Base-by-base conservation (phyloP, 2,329 filamentous ascomycete genomes). In the Talaromyces sp. region DNA sequence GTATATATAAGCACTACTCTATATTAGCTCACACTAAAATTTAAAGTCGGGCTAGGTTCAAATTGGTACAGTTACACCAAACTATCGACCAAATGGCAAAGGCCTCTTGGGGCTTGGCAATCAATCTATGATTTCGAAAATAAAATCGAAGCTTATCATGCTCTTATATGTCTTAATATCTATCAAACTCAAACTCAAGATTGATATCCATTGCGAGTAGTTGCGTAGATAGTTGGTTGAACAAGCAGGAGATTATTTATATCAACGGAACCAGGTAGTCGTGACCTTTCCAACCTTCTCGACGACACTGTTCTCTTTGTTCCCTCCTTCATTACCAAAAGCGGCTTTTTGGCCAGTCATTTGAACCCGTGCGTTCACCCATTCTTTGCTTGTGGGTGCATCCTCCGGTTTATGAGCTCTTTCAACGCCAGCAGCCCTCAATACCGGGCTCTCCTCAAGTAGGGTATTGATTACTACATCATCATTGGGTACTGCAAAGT, bases 251-350 rank as follows among this genome's bases (percentile, higher is more conserved):
- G 23, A 23, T 34, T 47, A 51, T 27, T 51, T 2, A 9, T 27
- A 27, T 55, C 53, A 55, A 10, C 53, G 53, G n/a, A 55, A 55
- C 53, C 53, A 55, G 4, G 53, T 55, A 5, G 53, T 55, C 2
- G 53, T 55, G n/a, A 55, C 53, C 30, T 55, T 55, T 28, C 53
- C 53, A 16, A 55, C 53, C 53, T 55, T 31, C 30, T 55, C 53
- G 40, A 55, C 31, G 7, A 40, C 28, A 36, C 28, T 33, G 7
- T 34, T 34, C 30, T 23, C 53, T 12, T 28, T 51, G n/a, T 53
- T 30, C 4, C 51, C 51, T 10, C 33, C 16, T 18, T 27, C n/a
- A n/a, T 18, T n/a, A 27, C 14, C 30, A 31, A 55, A 55, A 18
- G 53, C 53, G 1, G 53, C 53, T 31, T 55, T 55, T 18, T 55